These are phyloP conservation scores for Melaleuca alternifolia DNA, from an alignment of 345 rosid genomes.

Conservation along the genomic window DNA sequence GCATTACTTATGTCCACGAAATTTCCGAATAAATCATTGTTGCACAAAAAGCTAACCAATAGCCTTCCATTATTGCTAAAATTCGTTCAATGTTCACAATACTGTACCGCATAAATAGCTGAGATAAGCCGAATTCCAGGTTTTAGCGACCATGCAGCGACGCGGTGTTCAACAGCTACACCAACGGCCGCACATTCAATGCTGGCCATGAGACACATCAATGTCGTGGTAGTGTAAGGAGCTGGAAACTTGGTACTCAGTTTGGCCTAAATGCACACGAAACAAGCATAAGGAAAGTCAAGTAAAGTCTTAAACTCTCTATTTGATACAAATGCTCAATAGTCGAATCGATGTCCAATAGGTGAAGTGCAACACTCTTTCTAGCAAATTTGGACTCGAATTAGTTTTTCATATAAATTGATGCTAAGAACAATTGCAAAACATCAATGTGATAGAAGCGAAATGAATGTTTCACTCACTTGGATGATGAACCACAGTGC, in stretches of 20 bases:
- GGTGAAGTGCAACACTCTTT: not conserved
- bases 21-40: not conserved
- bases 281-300: not conserved
- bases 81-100: not conserved
- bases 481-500: conserved; percentile 79
- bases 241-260: conserved; percentile 60
- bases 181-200: conserved; percentile 43
- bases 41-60: too few relatives aligned
- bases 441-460: not conserved
- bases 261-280: conserved; percentile 29
- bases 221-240: conserved; percentile 70
- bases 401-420: not conserved
- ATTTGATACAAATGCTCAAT: not conserved
- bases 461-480: conserved; percentile 18
- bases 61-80: not conserved
- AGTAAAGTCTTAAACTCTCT: not conserved
- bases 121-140: conserved; percentile 55
- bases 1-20: not conserved
- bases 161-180: conserved; percentile 22
- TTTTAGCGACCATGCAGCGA: conserved; percentile 54
- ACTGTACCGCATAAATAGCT: conserved; percentile 53
- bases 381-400: not conserved
- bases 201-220: conserved; percentile 72
- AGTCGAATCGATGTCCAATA: not conserved
- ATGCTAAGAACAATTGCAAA: not conserved